A percentile compares a stretch with the other conserved stretches of the same genome.
These are phyloP conservation scores for Yamadazyma kitorensis DNA, from an alignment of 805 yeast species.

Conservation along the genomic window DNA sequence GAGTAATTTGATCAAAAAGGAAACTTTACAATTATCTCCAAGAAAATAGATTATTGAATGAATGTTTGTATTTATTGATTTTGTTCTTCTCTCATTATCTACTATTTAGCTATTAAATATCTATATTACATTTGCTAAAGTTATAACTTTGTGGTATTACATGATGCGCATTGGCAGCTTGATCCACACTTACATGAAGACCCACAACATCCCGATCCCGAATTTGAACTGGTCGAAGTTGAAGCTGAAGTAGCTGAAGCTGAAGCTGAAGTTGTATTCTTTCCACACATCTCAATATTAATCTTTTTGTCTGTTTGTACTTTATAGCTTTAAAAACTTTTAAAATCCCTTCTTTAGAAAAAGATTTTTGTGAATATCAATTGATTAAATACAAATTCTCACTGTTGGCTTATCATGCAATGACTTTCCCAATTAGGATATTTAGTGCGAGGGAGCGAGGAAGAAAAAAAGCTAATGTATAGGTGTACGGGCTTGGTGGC, in stretches of 20 bases:
- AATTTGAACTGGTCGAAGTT: conserved; percentile 5
- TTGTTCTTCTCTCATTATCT: neutral
- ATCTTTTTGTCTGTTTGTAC: too few species aligned
- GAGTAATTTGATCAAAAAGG: conserved; percentile 65
- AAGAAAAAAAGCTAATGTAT: too few species aligned
- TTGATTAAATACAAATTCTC: too few species aligned
- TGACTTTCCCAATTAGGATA: too few species aligned
- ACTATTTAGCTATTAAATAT: neutral
- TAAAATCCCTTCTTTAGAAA: too few species aligned
- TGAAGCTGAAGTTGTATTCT: conserved; percentile 10
- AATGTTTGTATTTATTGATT: neutral
- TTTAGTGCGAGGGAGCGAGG: too few species aligned
- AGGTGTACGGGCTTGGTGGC: too few species aligned
- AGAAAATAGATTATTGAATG: conserved; percentile 29
- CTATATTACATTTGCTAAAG: neutral
- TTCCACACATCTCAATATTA: too few species aligned
- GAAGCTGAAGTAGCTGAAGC: conserved; percentile 8
- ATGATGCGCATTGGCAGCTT: conserved; percentile 36
- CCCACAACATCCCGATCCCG: conserved; percentile 27
- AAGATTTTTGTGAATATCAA: too few species aligned
- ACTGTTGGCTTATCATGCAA: too few species aligned
- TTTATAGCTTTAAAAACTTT: too few species aligned
- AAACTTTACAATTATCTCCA: conserved; percentile 51
- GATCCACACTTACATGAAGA: conserved; percentile 42
- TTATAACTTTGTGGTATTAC: conserved; percentile 42